These are phyloP conservation scores for Fraxinus baroniana DNA, from an alignment of 305 asterid species.

Conservation along the genomic window DNA sequence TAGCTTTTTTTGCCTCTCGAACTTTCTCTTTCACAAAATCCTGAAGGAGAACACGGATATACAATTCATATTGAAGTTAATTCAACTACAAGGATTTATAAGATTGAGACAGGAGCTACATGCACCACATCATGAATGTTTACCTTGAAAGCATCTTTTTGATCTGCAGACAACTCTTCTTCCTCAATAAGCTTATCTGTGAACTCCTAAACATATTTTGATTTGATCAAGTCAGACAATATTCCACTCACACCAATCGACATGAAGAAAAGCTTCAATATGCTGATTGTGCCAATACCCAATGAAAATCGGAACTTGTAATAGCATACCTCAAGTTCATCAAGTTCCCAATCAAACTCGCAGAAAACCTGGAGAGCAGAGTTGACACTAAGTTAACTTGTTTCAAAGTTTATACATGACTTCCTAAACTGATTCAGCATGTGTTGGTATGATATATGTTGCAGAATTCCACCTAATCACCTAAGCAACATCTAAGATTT, in stretches of 20 bases:
- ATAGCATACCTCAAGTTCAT: constrained; percentile 70
- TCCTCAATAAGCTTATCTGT: constrained; percentile 65
- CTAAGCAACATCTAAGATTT: neutral
- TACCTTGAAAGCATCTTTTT: constrained; percentile 71
- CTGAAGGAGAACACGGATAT: constrained; percentile 27
- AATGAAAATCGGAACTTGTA: constrained; percentile 5
- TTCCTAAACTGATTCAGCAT: neutral
- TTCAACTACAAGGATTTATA: neutral
- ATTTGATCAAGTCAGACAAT: neutral
- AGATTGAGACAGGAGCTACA: neutral
- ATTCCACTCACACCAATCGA: neutral
- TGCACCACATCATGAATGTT: neutral
- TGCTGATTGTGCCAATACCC: neutral
- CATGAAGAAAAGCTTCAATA: neutral
- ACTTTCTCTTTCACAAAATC: constrained; percentile 69
- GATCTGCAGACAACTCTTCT: constrained; percentile 66
- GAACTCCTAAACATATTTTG: constrained; percentile 50
- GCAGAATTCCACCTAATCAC: neutral
- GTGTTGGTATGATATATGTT: neutral
- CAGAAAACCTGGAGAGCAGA: constrained; percentile 53
- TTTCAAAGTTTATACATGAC: neutral
- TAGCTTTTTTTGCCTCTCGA: constrained; percentile 64
- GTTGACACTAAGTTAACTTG: constrained; percentile 10
- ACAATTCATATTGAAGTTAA: neutral
- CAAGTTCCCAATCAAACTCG: constrained; percentile 90